These are phyloP conservation scores for Nannochloropsis oceanica DNA, from an alignment of 108 stramenopile species.

Conservation along the genomic window DNA sequence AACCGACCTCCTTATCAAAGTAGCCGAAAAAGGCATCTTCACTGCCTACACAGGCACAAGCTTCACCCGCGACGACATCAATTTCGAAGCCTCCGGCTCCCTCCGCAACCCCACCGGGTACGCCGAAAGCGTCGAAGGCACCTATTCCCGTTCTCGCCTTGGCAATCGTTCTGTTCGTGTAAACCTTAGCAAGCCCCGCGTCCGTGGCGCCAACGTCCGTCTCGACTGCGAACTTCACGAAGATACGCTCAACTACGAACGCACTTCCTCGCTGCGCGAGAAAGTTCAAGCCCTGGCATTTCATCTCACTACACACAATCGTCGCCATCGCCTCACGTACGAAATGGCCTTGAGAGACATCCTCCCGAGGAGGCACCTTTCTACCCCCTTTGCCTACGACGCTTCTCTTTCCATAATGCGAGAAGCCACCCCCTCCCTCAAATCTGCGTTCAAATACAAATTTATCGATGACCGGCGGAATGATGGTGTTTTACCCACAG, in stretches of 20 bases:
- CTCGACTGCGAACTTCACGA: neutral
- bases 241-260: neutral
- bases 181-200: neutral
- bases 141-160: neutral
- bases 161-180: neutral
- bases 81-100: neutral
- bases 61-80: neutral
- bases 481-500: neutral
- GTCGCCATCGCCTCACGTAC: neutral
- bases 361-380: conserved; percentile 1
- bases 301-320: neutral
- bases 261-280: neutral
- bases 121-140: neutral
- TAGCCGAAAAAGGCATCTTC: neutral
- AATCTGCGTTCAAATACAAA: conserved; percentile 7
- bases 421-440: conserved; percentile 11
- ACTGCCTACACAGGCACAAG: neutral
- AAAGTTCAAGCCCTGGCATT: neutral
- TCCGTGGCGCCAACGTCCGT: neutral
- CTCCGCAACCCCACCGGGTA: neutral
- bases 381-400: conserved; percentile 10
- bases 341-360: conserved; percentile 10
- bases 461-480: conserved; percentile 14
- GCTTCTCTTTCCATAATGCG: conserved; percentile 6
- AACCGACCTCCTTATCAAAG: neutral